A percentile compares a stretch with the other conserved stretches of the same genome.
These are phyloP conservation scores for Carex cristatella DNA, from an alignment of 176 grass and related monocot species.

Conservation along the genomic window DNA sequence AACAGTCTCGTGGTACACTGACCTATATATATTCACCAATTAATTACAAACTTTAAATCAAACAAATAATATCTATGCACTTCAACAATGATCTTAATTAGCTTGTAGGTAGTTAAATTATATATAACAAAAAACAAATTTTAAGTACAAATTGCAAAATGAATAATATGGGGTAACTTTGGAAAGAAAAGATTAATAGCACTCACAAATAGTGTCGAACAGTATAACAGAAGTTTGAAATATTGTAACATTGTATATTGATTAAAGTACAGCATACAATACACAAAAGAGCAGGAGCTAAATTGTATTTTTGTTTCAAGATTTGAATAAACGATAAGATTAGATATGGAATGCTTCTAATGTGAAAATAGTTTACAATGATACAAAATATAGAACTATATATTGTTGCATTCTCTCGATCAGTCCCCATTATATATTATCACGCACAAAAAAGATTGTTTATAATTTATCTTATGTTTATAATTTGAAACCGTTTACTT, in stretches of 20 bases:
- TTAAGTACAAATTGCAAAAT: neutral
- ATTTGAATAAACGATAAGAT: neutral
- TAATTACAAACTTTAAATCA: neutral
- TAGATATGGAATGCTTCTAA: neutral
- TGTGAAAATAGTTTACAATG: neutral
- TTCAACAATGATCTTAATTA: neutral
- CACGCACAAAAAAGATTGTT: neutral
- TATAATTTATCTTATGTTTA: neutral
- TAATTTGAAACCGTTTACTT: neutral
- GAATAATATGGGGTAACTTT: neutral
- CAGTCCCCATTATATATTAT: neutral
- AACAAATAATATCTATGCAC: neutral
- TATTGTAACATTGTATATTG: neutral
- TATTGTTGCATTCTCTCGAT: neutral
- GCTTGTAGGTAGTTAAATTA: neutral
- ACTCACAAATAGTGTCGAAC: neutral
- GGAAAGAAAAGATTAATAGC: neutral
- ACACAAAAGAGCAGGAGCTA: neutral
- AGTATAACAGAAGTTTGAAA: neutral
- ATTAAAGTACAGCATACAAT: neutral
- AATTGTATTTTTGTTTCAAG: neutral
- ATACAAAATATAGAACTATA: neutral
- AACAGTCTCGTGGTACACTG: slow-evolving; percentile 68
- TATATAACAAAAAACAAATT: neutral
- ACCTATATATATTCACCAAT: slow-evolving; percentile 56